Percentiles rank a stretch among this genome's conserved stretches.
Conservation (phyloP, 495 filamentous ascomycete species). For the Penicillium canescens region DNA sequence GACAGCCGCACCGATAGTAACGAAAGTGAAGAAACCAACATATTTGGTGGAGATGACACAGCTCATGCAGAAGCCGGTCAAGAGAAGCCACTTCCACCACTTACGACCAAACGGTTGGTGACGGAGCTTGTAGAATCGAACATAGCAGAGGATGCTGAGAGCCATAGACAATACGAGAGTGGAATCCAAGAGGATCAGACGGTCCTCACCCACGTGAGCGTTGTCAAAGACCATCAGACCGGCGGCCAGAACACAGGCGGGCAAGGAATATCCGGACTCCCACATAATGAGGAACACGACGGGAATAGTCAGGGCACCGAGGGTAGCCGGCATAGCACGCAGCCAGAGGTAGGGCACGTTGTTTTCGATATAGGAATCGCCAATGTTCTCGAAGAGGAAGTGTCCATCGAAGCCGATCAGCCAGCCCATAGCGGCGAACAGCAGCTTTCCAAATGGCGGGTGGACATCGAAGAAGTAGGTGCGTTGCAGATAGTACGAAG, state of each 20-base stretch:
- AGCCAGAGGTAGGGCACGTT: constrained; percentile 97
- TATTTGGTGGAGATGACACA: constrained; percentile 99
- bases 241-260: constrained; percentile 84
- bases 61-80: constrained; percentile 90
- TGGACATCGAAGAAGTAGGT: constrained; percentile 99
- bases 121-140: constrained; percentile 96
- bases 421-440: constrained; percentile 90
- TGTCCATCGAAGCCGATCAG: constrained; percentile 91
- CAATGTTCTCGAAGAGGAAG: constrained; percentile 99
- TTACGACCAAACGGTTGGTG: constrained; percentile 88
- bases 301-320: constrained; percentile 92
- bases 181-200: constrained; percentile 92
- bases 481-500: constrained; percentile 93
- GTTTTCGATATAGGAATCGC: constrained; percentile 96
- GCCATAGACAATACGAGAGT: constrained; percentile 95
- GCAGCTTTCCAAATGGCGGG: constrained; percentile 81
- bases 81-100: constrained; percentile 99
- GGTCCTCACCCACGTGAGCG: constrained; percentile 95
- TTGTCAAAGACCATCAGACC: constrained; percentile 94
- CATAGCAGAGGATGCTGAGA: constrained; percentile 86
- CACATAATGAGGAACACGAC: constrained; percentile 97
- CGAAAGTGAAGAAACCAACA: constrained; percentile 93
- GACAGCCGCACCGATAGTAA: constrained; percentile 94
- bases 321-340: constrained; percentile 86
- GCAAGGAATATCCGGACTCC: constrained; percentile 96